Conservation (phyloP, 441 rosid genomes). For the Pelargonium cotyledonis region DNA sequence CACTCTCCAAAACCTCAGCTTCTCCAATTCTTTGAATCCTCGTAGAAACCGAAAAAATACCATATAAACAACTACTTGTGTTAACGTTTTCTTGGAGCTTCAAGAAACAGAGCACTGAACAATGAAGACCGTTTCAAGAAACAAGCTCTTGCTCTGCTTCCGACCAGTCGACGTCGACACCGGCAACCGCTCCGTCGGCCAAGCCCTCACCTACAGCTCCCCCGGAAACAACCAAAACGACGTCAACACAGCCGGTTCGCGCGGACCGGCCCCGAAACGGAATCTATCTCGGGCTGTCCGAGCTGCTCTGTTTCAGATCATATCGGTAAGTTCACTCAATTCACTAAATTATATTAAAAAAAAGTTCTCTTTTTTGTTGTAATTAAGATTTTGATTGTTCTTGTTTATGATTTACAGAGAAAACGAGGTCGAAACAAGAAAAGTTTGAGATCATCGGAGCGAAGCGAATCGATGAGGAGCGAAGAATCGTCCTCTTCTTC, state of each 20-base stretch:
- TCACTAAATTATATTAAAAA: neutral
- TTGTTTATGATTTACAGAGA: neutral
- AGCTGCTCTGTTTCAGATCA: conserved; percentile 26
- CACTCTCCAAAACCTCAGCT: no score
- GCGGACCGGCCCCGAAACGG: conserved; percentile 17
- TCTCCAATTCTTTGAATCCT: no score
- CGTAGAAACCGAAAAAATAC: no score
- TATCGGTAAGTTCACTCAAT: conserved; percentile 22
- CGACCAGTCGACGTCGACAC: conserved; percentile 33
- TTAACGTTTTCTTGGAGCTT: no score
- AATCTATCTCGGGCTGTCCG: conserved; percentile 27
- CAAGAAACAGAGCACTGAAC: neutral
- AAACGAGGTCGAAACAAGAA: neutral
- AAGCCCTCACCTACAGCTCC: no score
- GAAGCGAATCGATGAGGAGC: neutral
- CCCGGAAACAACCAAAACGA: conserved; percentile 3
- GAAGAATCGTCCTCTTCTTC: neutral
- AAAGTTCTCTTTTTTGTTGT: neutral
- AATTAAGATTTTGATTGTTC: neutral
- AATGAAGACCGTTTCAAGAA: conserved; percentile 37
- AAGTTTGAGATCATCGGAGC: neutral
- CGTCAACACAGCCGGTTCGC: neutral
- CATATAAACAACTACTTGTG: no score
- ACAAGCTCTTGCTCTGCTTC: conserved; percentile 39
- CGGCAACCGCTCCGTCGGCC: no score